Conservation (phyloP, 1,284 basidiomycete species). For the Tranzscheliella williamsii region DNA sequence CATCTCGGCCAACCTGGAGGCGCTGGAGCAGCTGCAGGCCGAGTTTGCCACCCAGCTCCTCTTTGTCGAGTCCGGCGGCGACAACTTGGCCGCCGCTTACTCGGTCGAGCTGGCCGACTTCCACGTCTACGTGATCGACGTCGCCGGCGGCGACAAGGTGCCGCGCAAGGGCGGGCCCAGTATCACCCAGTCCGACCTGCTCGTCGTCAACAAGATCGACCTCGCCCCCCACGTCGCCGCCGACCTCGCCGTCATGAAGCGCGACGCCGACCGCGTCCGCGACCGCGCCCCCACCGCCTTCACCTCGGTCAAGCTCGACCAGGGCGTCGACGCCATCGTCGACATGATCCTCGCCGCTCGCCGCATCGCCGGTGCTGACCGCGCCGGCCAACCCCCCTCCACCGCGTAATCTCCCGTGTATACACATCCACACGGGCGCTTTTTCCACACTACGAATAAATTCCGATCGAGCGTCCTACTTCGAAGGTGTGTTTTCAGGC, state of each 20-base stretch:
- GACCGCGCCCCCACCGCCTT: conserved; percentile 93
- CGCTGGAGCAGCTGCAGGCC: conserved; percentile 92
- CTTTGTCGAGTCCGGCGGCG: conserved; percentile 95
- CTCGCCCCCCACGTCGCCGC: conserved; percentile 90
- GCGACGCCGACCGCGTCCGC: conserved; percentile 89
- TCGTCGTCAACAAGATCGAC: conserved; percentile 77
- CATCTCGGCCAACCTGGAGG: conserved; percentile 93
- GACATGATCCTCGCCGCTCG: conserved; percentile 84
- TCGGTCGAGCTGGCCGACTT: conserved; percentile 94
- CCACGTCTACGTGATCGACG: conserved; percentile 69
- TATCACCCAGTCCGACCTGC: conserved; percentile 77
- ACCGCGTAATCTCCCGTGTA: neutral
- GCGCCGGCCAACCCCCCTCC: conserved; percentile 27
- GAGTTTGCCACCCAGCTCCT: conserved; percentile 65
- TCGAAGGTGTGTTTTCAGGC: no score
- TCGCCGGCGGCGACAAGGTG: conserved; percentile 92
- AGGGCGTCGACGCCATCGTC: conserved; percentile 80
- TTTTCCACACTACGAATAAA: no score
- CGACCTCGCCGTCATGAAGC: conserved; percentile 89
- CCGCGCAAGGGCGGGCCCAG: conserved; percentile 96
- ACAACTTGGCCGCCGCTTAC: conserved; percentile 94
- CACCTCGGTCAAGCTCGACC: conserved; percentile 77
- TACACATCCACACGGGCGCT: neutral
- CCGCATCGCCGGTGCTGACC: conserved; percentile 67
- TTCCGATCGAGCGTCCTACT: no score